Percentiles rank a stretch among this genome's conserved stretches.
phyloP scores from a whole-genome alignment of 495 filamentous ascomycete genomes.

The Talaromyces borbonicus region DNA sequence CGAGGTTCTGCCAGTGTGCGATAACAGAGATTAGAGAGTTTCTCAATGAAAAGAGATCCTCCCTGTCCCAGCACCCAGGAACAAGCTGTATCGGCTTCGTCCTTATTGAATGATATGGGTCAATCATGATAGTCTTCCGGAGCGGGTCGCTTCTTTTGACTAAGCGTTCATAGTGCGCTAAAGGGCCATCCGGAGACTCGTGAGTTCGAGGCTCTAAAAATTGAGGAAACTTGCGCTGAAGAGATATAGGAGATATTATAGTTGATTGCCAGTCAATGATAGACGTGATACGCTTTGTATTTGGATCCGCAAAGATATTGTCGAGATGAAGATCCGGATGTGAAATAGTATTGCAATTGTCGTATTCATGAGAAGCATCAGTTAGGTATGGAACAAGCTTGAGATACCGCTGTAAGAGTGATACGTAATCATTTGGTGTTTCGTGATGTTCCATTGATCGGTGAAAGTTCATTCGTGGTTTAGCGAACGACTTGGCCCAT shows the following conservation, averaged over 20 bases:
- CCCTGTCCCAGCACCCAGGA: slow-evolving; percentile 9
- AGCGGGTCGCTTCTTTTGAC: neutral
- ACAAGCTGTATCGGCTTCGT: slow-evolving; percentile 5
- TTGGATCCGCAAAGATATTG: slow-evolving; percentile 25
- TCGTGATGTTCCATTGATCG: neutral
- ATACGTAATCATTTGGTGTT: slow-evolving; percentile 6
- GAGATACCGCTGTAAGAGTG: slow-evolving; percentile 15
- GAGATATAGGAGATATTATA: neutral
- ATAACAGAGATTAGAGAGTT: slow-evolving; percentile 6
- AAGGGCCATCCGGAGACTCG: neutral
- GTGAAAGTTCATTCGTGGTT: slow-evolving; percentile 15
- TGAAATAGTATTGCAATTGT: slow-evolving; percentile 16
- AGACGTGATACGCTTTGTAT: slow-evolving; percentile 17
- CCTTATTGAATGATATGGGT: slow-evolving; percentile 1
- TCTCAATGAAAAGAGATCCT: slow-evolving; percentile 10
- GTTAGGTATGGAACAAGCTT: slow-evolving; percentile 16
- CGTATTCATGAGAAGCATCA: too few species aligned
- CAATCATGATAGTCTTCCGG: slow-evolving; percentile 10
- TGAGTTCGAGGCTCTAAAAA: neutral
- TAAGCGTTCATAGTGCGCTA: neutral
- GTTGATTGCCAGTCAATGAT: slow-evolving; percentile 23
- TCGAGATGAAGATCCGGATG: slow-evolving; percentile 25
- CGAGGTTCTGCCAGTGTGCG: slow-evolving; percentile 8
- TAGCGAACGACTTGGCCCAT: slow-evolving; percentile 16
- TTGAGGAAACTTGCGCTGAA: neutral